These are phyloP conservation scores for Solanum arcanum DNA, from an alignment of 257 asterid genomes.

Conservation along the genomic window DNA sequence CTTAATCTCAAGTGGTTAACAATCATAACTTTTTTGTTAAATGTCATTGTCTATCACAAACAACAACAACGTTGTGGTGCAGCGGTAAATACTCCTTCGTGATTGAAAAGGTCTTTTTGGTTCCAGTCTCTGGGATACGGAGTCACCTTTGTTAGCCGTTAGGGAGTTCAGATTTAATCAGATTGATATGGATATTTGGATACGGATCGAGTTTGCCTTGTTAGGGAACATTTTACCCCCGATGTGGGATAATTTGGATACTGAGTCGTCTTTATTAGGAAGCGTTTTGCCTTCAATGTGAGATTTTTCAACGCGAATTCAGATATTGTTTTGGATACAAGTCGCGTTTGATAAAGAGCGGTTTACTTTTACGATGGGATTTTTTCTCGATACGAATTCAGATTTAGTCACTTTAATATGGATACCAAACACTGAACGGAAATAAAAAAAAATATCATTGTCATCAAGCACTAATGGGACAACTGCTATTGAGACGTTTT, in stretches of 20 bases:
- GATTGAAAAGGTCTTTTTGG: neutral
- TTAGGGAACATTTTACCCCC: neutral
- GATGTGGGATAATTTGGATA: neutral
- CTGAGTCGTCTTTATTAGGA: too few relatives aligned
- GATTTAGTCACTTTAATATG: fast-evolving
- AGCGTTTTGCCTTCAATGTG: too few relatives aligned
- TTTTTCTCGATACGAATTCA: neutral
- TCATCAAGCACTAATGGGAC: neutral
- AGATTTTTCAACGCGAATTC: too few relatives aligned
- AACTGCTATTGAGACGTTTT: neutral
- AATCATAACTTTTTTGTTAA: neutral
- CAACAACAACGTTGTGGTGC: neutral
- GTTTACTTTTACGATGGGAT: neutral
- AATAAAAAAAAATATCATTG: too few relatives aligned
- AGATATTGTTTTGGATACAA: fast-evolving
- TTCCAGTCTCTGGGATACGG: too few relatives aligned
- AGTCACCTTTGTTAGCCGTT: neutral
- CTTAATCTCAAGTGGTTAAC: neutral
- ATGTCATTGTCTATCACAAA: neutral
- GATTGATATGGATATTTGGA: too few relatives aligned
- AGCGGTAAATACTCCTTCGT: too few relatives aligned
- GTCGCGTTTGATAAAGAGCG: fast-evolving
- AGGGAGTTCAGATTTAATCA: neutral
- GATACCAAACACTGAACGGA: too few relatives aligned
- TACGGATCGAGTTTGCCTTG: neutral